phyloP scores from a whole-genome alignment of 306 rosid genomes.

The Vicia sativa region DNA sequence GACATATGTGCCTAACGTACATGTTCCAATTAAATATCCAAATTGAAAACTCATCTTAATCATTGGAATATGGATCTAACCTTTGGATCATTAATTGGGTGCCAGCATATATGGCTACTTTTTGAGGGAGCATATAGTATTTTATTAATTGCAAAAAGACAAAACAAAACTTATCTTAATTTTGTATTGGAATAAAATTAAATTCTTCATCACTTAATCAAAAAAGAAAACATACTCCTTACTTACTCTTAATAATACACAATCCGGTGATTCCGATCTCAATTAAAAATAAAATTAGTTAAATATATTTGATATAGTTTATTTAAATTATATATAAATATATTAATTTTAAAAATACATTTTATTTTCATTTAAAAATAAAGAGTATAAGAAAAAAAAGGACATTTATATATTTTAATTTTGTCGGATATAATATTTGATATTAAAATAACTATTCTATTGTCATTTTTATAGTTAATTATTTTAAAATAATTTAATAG shows the following conservation, averaged over 20 bases:
- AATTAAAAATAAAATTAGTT: too few species aligned
- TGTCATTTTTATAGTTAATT: too few species aligned
- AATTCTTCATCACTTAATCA: background rate
- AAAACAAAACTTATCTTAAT: background rate
- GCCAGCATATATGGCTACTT: conserved; percentile 36
- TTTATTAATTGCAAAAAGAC: conserved; percentile 12
- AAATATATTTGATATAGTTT: too few species aligned
- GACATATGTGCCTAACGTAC: conserved; percentile 44
- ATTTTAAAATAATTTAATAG: too few species aligned
- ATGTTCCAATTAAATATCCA: conserved; percentile 41
- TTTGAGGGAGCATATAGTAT: conserved; percentile 6
- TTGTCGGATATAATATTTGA: too few species aligned
- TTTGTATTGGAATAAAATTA: background rate
- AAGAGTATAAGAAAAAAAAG: too few species aligned
- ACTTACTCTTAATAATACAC: too few species aligned
- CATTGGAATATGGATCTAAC: conserved; percentile 48
- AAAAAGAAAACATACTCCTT: background rate
- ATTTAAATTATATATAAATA: too few species aligned
- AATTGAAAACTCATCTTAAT: conserved; percentile 37
- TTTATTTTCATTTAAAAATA: too few species aligned
- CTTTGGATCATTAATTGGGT: conserved; percentile 24
- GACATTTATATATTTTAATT: too few species aligned
- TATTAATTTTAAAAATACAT: too few species aligned
- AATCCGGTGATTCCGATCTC: background rate
- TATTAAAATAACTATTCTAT: too few species aligned